phyloP scores from a whole-genome alignment of 108 stramenopile genomes.

The Nannochloropsis gaditana region DNA sequence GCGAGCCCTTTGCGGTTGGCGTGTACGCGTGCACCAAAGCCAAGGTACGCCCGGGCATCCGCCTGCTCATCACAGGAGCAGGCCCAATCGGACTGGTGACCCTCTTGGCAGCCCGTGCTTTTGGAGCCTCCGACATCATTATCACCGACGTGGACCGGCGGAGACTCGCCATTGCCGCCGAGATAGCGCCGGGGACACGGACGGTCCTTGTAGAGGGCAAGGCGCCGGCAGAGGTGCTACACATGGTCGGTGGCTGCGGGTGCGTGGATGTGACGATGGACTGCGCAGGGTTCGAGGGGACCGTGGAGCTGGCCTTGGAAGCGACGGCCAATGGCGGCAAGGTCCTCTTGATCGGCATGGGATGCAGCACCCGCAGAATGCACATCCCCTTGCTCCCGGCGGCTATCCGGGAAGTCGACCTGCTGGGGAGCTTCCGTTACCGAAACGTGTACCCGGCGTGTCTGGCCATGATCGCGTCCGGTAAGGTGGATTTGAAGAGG shows the following conservation, averaged over 20 bases:
- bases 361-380: constrained; percentile 28
- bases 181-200: background rate
- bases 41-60: constrained; percentile 27
- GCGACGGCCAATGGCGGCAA: constrained; percentile 41
- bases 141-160: constrained; percentile 42
- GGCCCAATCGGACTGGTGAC: constrained; percentile 48
- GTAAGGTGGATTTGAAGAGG: constrained; percentile 44
- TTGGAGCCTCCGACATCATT: constrained; percentile 36
- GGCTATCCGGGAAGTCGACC: constrained; percentile 45
- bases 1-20: constrained; percentile 52
- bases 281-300: constrained; percentile 50
- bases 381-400: constrained; percentile 35
- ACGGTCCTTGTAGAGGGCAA: background rate
- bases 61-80: constrained; percentile 33
- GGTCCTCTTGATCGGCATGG: constrained; percentile 52
- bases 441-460: constrained; percentile 47
- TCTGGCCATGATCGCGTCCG: constrained; percentile 35
- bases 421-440: constrained; percentile 51
- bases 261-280: constrained; percentile 39
- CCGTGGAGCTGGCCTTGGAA: constrained; percentile 46
- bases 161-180: constrained; percentile 34
- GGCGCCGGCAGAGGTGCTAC: background rate
- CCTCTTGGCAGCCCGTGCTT: constrained; percentile 43
- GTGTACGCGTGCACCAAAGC: constrained; percentile 46
- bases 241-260: background rate